Base-by-base conservation (phyloP, 179 eudicot species). In the Sideroxylon spinosum region DNA sequence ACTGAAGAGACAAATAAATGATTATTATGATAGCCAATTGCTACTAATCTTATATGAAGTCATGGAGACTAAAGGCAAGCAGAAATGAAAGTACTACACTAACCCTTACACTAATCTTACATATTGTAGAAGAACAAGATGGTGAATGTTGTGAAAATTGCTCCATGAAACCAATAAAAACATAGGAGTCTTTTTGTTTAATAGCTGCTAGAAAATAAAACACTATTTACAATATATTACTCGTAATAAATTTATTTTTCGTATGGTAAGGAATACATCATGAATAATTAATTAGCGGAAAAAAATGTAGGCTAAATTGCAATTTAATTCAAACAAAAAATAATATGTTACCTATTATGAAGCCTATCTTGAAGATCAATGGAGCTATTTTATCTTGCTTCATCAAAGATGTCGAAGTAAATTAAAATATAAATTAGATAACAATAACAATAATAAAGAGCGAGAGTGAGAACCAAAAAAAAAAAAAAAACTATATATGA, bases 291-390 rank as follows among this genome's bases (percentile, higher is more conserved):
- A 61, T 44, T 7, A 57, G 32, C 4, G 1, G 50, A 71, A 29
- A 59, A 59, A n/a, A 6, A 14, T n/a, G n/a, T n/a, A 17, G 23
- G n/a, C 7, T 59, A 59, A 59, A 17, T 17, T 44, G 23, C 32
- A 44, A 9, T 4, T 46, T 6, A 0, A 66, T 57, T 48, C 53
- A 75, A 56, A 68, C 25, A 56, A 14, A 2, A 59, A 37, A 13
- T 19, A 56, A 59, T n/a, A 48, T 61, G 48, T 76, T 86, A 96
- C 99, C 99, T 82, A 89, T 96, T 98, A 87, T 96, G 99, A 65
- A 96, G 88, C 87, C 88, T 83, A 77, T 96, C 99, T 87, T 96
- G 99, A 71, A 96, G 97, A 83, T 94, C 99, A 80, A 96, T 96
- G 78, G 94, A 96, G 88, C 98, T 96, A 84, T 95, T 92, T 79